Evolutionary conservation across 805 yeast genomes (phyloP), one percentile per base, ranked within the genome.

Genomic region (Ogataea kodamae): DNA sequence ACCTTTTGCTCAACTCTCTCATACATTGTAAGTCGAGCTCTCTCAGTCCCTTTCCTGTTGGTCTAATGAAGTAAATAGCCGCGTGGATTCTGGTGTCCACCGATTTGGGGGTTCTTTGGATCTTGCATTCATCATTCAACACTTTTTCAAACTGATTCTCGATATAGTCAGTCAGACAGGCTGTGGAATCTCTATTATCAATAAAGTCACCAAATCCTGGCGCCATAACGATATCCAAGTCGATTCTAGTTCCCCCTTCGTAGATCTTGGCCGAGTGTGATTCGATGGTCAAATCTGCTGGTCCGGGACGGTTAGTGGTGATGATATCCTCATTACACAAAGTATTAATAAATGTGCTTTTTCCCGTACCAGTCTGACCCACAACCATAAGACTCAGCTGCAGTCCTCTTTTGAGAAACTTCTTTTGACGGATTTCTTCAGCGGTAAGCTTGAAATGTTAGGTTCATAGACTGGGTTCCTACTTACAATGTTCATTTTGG

Each of bases 51-150:
- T 70, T 74, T 28, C 80, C 78, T 2, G 81, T 71, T 1, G 95
- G 89, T 11, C 80, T 70, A 35, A 90, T 68, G 55, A 90, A 84
- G 61, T 87, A 90, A 30, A 90, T 57, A 49, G 95, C 85, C 18
- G 81, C 85, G 63, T 90, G 96, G 28, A 89, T 80, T 28, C 96
- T 68, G 42, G 71, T 61, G 54, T 90, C 97, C 12, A 54, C 55
- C 33, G 67, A 67, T 15, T 46, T 42, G 2, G 50, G 46, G 9
- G 59, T 63, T 62, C 57, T 47, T 41, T 46, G 87, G 66, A 52
- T 70, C 55, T 34, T 85, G 80, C 64, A 79, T 78, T 61, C 84
- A 81, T 55, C 83, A 80, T 62, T 84, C 84, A 48, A 72, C 69
- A 75, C 72, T 68, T 62, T 62, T 70, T 39, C 79, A 57, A 82